phyloP scores from a whole-genome alignment of 495 filamentous ascomycete species.

The Aspergillus bertholletiae region DNA sequence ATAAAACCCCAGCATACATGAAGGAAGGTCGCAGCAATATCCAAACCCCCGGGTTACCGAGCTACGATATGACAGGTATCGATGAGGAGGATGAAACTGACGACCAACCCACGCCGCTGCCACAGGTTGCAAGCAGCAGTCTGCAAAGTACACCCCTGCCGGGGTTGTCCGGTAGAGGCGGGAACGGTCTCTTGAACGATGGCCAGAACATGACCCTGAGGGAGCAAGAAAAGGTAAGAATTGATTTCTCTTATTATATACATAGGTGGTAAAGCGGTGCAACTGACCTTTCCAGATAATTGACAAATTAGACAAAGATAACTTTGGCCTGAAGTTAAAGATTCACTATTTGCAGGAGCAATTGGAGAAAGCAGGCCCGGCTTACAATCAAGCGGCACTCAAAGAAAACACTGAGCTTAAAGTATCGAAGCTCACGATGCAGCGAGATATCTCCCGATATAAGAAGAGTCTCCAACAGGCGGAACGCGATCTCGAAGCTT shows the following conservation, averaged over 20 bases:
- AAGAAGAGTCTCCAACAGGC: slow-evolving; percentile 73
- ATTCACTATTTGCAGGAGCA: slow-evolving; percentile 93
- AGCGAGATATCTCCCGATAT: slow-evolving; percentile 78
- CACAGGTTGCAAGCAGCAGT: slow-evolving; percentile 73
- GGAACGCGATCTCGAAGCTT: slow-evolving; percentile 77
- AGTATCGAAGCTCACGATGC: slow-evolving; percentile 81
- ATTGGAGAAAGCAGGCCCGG: slow-evolving; percentile 77
- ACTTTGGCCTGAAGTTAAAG: slow-evolving; percentile 95
- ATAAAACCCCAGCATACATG: slow-evolving; percentile 68
- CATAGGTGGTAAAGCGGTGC: neutral
- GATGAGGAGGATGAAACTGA: slow-evolving; percentile 61
- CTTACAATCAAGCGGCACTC: slow-evolving; percentile 79
- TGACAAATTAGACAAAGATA: slow-evolving; percentile 89
- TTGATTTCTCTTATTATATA: neutral
- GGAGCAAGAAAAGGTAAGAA: slow-evolving; percentile 82
- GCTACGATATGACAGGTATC: slow-evolving; percentile 57
- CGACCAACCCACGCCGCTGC: slow-evolving; percentile 60
- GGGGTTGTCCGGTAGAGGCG: slow-evolving; percentile 54
- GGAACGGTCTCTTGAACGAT: slow-evolving; percentile 61
- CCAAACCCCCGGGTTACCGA: slow-evolving; percentile 61
- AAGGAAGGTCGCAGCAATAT: slow-evolving; percentile 55
- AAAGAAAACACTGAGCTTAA: slow-evolving; percentile 96
- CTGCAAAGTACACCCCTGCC: slow-evolving; percentile 75
- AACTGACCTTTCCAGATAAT: slow-evolving; percentile 57
- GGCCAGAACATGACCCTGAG: slow-evolving; percentile 82